phyloP scores from a whole-genome alignment of 208 protist species.

The Crithidia bombi region DNA sequence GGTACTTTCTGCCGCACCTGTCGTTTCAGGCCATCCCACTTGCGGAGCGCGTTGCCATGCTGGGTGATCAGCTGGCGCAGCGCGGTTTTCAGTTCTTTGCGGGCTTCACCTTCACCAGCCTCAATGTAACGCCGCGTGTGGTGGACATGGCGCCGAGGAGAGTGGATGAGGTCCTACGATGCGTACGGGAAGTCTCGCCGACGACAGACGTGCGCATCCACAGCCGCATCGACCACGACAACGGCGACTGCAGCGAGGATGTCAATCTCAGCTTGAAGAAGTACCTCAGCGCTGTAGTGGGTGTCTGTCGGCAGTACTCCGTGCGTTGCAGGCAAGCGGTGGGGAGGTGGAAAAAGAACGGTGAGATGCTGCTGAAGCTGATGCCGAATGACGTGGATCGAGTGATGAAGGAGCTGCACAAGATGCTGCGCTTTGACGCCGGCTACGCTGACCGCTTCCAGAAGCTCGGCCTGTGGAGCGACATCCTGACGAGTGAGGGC shows the following conservation, averaged over 20 bases:
- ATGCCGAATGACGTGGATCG: conserved; percentile 8
- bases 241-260: conserved; percentile 9
- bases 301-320: conserved; percentile 23
- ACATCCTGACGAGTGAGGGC: conserved; percentile 36
- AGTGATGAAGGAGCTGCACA: conserved; percentile 39
- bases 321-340: conserved; percentile 22
- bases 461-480: conserved; percentile 10
- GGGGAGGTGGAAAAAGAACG: conserved; percentile 26
- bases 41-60: conserved; percentile 19
- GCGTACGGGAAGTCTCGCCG: not conserved
- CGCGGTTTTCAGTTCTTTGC: conserved; percentile 27
- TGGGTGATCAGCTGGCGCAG: conserved; percentile 21
- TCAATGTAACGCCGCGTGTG: not conserved
- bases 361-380: conserved; percentile 15
- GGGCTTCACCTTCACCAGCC: conserved; percentile 13
- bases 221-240: conserved; percentile 23
- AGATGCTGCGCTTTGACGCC: conserved; percentile 46
- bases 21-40: conserved; percentile 12
- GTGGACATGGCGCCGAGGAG: conserved; percentile 15
- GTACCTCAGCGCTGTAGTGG: conserved; percentile 26
- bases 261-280: conserved; percentile 21
- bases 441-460: conserved; percentile 34
- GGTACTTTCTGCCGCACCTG: conserved; percentile 28
- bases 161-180: conserved; percentile 20
- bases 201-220: conserved; percentile 15